phyloP scores from a whole-genome alignment of 2,329 filamentous ascomycete species.

The Fusarium xyrophilum region DNA sequence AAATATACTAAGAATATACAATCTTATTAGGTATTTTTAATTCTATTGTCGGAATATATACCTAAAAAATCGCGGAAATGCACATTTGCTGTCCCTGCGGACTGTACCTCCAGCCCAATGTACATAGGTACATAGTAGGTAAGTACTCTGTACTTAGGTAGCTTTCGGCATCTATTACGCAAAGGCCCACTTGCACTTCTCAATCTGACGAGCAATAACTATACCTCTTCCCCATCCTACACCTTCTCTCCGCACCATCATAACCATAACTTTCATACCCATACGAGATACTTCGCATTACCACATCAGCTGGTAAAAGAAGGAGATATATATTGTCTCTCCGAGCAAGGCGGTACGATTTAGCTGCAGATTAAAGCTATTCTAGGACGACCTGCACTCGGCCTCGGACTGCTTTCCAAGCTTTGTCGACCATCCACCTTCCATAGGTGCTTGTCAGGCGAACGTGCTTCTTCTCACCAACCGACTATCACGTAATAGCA shows the following conservation, averaged over 20 bases:
- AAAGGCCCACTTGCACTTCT: conserved; percentile 49
- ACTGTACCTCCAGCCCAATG: conserved; percentile 35
- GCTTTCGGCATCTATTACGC: conserved; percentile 47
- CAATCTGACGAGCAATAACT: conserved; percentile 46
- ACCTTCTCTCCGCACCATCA: conserved; percentile 42
- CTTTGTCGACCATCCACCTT: conserved; percentile 31
- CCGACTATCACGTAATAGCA: conserved; percentile 1
- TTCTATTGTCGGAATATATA: no score
- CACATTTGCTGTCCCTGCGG: no score
- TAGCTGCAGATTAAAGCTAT: conserved; percentile 44
- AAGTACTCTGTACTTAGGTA: neutral
- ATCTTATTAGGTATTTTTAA: no score
- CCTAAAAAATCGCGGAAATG: no score
- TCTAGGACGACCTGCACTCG: conserved; percentile 52
- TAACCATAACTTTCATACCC: conserved; percentile 36
- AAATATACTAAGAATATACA: no score
- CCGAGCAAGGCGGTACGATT: conserved; percentile 23
- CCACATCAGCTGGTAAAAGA: conserved; percentile 13
- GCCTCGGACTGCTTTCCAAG: conserved; percentile 44
- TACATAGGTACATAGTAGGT: conserved; percentile 32
- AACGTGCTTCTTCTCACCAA: conserved; percentile 16
- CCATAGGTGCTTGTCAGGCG: conserved; percentile 15
- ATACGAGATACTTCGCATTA: conserved; percentile 25
- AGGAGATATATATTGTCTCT: conserved; percentile 3
- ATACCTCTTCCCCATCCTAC: conserved; percentile 43